phyloP scores from a whole-genome alignment of 2,329 filamentous ascomycete species.

The Hymenoscyphus salicellus region DNA sequence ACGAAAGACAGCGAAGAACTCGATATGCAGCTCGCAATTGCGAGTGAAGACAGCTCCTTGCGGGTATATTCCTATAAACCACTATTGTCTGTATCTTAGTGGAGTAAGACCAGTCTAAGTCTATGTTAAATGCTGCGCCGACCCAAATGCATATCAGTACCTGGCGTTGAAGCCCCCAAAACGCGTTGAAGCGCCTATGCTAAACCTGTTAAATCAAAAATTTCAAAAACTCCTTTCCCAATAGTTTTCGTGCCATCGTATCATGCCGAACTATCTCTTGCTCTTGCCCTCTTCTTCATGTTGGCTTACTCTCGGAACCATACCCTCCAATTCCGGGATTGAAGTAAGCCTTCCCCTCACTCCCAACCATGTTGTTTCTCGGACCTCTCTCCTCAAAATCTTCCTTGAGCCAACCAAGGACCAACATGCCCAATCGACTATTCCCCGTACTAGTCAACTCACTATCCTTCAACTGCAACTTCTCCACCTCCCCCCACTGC shows the following conservation, averaged over 20 bases:
- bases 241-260: neutral
- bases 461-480: slow-evolving; percentile 53
- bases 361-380: slow-evolving; percentile 46
- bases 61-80: slow-evolving; percentile 48
- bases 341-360: slow-evolving; percentile 49
- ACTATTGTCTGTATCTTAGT: slow-evolving; percentile 18
- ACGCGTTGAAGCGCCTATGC: slow-evolving; percentile 24
- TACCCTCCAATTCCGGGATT: slow-evolving; percentile 62
- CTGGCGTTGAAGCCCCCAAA: slow-evolving; percentile 40
- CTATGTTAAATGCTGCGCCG: slow-evolving; percentile 35
- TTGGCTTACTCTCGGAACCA: slow-evolving; percentile 38
- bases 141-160: slow-evolving; percentile 12
- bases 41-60: slow-evolving; percentile 58
- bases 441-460: slow-evolving; percentile 57
- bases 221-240: slow-evolving; percentile 2
- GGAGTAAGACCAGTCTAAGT: slow-evolving; percentile 7
- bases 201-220: neutral
- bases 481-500: slow-evolving; percentile 74
- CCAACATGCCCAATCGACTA: slow-evolving; percentile 80
- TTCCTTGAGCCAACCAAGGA: slow-evolving; percentile 79
- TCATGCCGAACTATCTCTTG: neutral
- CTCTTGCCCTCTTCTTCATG: neutral
- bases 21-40: slow-evolving; percentile 33
- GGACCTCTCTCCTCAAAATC: slow-evolving; percentile 79
- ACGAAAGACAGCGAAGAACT: slow-evolving; percentile 12